phyloP scores from a whole-genome alignment of 495 filamentous ascomycete species.

The Hypoxylon lenormandii region DNA sequence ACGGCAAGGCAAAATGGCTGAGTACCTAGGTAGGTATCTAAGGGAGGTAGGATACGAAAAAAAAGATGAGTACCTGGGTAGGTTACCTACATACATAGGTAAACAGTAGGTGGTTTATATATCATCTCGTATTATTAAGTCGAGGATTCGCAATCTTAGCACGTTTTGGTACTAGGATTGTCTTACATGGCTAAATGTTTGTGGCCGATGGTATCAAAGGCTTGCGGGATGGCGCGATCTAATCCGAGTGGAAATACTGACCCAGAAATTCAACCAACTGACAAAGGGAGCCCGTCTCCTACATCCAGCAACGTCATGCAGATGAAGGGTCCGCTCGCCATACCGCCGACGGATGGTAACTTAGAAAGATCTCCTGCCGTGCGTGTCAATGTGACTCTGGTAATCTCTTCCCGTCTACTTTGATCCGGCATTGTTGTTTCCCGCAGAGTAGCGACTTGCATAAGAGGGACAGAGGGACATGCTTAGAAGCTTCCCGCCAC shows the following conservation, averaged over 20 bases:
- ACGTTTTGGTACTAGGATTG: slow-evolving; percentile 26
- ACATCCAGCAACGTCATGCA: slow-evolving; percentile 38
- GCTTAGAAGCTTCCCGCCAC: not conserved
- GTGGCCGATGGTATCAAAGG: slow-evolving; percentile 47
- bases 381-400: slow-evolving; percentile 41
- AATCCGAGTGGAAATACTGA: slow-evolving; percentile 29
- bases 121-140: slow-evolving; percentile 21
- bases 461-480: slow-evolving; percentile 11
- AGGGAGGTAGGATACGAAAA: slow-evolving; percentile 4
- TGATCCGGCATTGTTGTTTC: slow-evolving; percentile 23
- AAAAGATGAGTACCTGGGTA: too few relatives aligned
- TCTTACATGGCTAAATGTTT: slow-evolving; percentile 44
- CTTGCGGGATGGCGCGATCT: slow-evolving; percentile 52
- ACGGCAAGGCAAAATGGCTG: slow-evolving; percentile 3
- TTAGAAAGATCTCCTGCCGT: slow-evolving; percentile 27
- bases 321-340: slow-evolving; percentile 42
- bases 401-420: slow-evolving; percentile 21
- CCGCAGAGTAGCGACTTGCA: slow-evolving; percentile 4
- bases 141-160: slow-evolving; percentile 35
- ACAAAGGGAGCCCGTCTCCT: slow-evolving; percentile 24
- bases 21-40: too few relatives aligned
- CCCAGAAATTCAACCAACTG: slow-evolving; percentile 31
- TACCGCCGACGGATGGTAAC: slow-evolving; percentile 46
- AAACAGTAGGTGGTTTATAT: slow-evolving; percentile 11
- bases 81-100: too few relatives aligned